Percentiles rank a stretch among this genome's conserved stretches.
Evolutionary conservation across 805 yeast genomes (phyloP).

Genomic region (Naumovozyma baii): DNA sequence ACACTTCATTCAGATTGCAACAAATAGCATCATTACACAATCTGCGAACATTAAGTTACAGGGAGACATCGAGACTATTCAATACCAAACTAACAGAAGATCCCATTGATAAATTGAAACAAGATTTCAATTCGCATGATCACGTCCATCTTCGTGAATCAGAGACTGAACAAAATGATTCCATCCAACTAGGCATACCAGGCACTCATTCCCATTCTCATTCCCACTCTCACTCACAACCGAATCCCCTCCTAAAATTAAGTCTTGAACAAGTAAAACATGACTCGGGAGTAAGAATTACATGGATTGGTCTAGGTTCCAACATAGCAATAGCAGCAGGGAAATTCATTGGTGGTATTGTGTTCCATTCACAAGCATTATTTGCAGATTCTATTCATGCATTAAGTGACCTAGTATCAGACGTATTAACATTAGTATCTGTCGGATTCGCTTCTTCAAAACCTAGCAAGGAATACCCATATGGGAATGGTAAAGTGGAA

Average conservation of each 20-base stretch:
- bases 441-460: constrained; percentile 59
- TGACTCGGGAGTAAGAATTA: constrained; percentile 83
- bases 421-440: constrained; percentile 78
- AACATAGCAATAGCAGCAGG: constrained; percentile 77
- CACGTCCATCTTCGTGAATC: constrained; percentile 36
- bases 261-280: constrained; percentile 38
- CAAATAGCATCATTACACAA: too few relatives aligned
- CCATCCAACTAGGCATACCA: constrained; percentile 25
- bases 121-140: constrained; percentile 23
- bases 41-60: not conserved
- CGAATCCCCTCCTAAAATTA: constrained; percentile 27
- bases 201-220: constrained; percentile 10
- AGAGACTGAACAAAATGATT: constrained; percentile 36
- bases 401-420: constrained; percentile 79
- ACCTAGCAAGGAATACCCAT: constrained; percentile 57
- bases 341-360: constrained; percentile 78
- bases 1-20: too few relatives aligned
- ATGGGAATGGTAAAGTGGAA: constrained; percentile 89
- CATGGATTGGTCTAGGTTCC: constrained; percentile 77
- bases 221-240: constrained; percentile 15
- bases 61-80: not conserved
- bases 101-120: not conserved
- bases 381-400: constrained; percentile 94
- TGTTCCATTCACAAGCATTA: constrained; percentile 88
- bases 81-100: too few relatives aligned